phyloP scores from a whole-genome alignment of 306 rosid genomes.

The Vicia sativa region DNA sequence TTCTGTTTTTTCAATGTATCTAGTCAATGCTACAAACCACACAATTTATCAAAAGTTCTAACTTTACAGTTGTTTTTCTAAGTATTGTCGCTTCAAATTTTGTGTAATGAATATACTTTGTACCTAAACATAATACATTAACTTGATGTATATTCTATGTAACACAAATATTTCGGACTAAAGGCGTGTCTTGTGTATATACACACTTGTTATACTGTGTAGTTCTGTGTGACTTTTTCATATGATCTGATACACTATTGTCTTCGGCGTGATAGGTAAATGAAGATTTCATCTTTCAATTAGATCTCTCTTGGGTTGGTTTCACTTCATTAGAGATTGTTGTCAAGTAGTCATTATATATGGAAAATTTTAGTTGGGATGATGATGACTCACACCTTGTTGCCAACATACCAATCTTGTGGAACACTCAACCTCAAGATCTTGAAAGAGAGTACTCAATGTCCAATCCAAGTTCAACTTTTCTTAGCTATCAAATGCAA shows the following conservation, averaged over 20 bases:
- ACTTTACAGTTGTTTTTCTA: constrained; percentile 26
- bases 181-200: neutral
- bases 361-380: constrained; percentile 78
- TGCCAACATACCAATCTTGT: constrained; percentile 47
- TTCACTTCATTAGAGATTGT: constrained; percentile 28
- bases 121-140: constrained; percentile 7
- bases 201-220: neutral
- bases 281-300: constrained; percentile 30
- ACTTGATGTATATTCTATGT: neutral
- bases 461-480: constrained; percentile 40
- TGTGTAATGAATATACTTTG: neutral
- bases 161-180: neutral
- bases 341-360: constrained; percentile 31
- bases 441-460: constrained; percentile 52
- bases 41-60: constrained; percentile 9
- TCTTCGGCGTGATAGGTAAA: constrained; percentile 36
- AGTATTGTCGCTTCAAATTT: neutral
- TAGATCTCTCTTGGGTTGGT: constrained; percentile 39
- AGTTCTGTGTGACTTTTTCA: neutral
- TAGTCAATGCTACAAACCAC: constrained; percentile 24
- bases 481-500: constrained; percentile 44
- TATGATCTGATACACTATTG: neutral
- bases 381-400: constrained; percentile 52
- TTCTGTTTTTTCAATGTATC: constrained; percentile 30
- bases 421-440: constrained; percentile 61